phyloP scores from a whole-genome alignment of 192 early-diverging fungal genomes.

The Ambispora gerdemannii region DNA sequence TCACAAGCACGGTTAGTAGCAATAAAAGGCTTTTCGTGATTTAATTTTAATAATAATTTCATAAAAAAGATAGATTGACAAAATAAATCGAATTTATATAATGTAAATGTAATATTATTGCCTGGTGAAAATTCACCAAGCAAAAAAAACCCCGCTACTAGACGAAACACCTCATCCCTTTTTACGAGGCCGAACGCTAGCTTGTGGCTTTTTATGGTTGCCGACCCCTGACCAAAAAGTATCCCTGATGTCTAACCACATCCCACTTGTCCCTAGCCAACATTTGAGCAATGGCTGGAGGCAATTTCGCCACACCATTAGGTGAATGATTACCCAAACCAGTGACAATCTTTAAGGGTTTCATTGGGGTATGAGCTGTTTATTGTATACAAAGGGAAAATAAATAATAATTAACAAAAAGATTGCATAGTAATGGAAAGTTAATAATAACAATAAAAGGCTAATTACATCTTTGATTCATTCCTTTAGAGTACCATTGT shows the following conservation, averaged over 20 bases:
- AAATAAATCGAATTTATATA: no score
- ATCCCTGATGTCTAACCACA: constrained; percentile 52
- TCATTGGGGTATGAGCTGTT: not conserved
- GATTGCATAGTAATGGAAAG: not conserved
- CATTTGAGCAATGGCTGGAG: constrained; percentile 46
- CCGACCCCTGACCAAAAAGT: constrained; percentile 48
- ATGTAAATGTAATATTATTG: no score
- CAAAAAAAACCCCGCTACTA: no score
- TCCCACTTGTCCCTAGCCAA: constrained; percentile 57
- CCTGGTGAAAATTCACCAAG: no score
- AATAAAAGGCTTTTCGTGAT: no score
- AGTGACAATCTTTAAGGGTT: constrained; percentile 63
- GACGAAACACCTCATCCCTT: no score
- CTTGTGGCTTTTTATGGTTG: constrained; percentile 1
- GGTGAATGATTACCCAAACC: constrained; percentile 66
- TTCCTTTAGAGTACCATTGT: constrained; percentile 54
- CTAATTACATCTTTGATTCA: constrained; percentile 35
- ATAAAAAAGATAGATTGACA: no score
- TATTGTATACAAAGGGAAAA: not conserved
- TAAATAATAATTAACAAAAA: constrained; percentile 9
- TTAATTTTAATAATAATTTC: no score
- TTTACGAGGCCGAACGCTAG: not conserved
- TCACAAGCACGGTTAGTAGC: no score
- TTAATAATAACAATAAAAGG: not conserved
- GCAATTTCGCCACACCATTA: constrained; percentile 52